A percentile compares a stretch with the other conserved stretches of the same genome.
Evolutionary conservation across 2,329 filamentous ascomycete species (phyloP).

Genomic region (Macrophomina pseudophaseolina): DNA sequence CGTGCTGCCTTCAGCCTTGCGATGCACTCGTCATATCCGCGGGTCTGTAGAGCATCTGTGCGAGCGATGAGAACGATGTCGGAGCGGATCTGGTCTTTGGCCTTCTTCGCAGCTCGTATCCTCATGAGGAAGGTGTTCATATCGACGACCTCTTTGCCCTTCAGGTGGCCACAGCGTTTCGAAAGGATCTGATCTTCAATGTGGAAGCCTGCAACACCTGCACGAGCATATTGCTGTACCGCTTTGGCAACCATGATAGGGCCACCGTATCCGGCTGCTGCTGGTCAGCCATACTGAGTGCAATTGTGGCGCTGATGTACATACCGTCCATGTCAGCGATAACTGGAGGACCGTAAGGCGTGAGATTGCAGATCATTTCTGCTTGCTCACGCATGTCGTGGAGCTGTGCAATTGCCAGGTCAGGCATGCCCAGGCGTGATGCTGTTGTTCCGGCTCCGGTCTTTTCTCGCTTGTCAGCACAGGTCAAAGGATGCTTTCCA

Average conservation of each 20-base stretch:
- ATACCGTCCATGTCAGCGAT: slow-evolving; percentile 63
- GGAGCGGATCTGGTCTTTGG: slow-evolving; percentile 53
- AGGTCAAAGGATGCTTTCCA: neutral
- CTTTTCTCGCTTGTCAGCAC: slow-evolving; percentile 39
- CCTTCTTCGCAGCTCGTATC: slow-evolving; percentile 61
- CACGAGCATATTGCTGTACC: slow-evolving; percentile 56
- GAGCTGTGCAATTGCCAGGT: slow-evolving; percentile 66
- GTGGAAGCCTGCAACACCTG: slow-evolving; percentile 64
- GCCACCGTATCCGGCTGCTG: slow-evolving; percentile 34
- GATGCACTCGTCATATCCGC: slow-evolving; percentile 63
- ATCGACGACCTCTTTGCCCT: slow-evolving; percentile 64
- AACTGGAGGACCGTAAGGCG: slow-evolving; percentile 58
- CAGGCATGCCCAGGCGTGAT: slow-evolving; percentile 65
- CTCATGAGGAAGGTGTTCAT: slow-evolving; percentile 56
- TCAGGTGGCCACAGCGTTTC: slow-evolving; percentile 70
- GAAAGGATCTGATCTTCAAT: slow-evolving; percentile 68
- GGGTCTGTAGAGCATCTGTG: slow-evolving; percentile 64
- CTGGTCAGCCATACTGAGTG: neutral
- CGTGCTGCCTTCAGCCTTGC: slow-evolving; percentile 56
- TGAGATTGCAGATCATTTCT: slow-evolving; percentile 66
- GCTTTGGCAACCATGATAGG: slow-evolving; percentile 41
- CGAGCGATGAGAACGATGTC: slow-evolving; percentile 70
- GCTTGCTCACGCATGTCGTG: slow-evolving; percentile 68
- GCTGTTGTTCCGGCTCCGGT: slow-evolving; percentile 68
- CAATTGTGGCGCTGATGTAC: neutral